Evolutionary conservation across 139 green algal genomes (phyloP), one percentile per base, ranked within the genome.

Genomic region (Haematococcus lacustris): DNA sequence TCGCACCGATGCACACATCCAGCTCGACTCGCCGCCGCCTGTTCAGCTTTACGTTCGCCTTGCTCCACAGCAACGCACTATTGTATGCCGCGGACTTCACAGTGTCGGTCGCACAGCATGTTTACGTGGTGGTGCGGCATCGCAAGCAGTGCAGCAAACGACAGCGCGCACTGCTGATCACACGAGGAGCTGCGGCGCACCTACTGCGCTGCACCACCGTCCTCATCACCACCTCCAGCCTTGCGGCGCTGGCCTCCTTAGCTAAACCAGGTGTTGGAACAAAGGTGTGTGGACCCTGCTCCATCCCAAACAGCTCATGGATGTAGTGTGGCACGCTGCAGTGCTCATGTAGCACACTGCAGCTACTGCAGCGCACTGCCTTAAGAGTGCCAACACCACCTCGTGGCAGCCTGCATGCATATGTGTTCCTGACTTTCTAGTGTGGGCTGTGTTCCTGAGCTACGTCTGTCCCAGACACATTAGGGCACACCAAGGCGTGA

Each of bases 11-110:
- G 13, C 47, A 13, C 47, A 13, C 13, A 57, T 21, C 47, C 47
- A 38, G 61, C 61, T 53, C 38, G 26, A 39, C 25, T 21, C 1
- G 39, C 32, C n/a, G 25, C 3, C 73, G 73, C 38, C 38, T 73
- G 37, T 40, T 59, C 51, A 51, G 37, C 1, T 78, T 68, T 47
- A 4, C 9, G 13, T 74, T 66, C 2, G 73, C 73, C 2, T 74
- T 65, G 41, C 37, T 71, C 40, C 73, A 78, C 59, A 26, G 40
- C n/a, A 59, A 34, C 21, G 73, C 26, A 35, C 68, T 78, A 32
- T 41, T 71, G 17, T 78, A 71, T 38, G 67, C 67, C 3, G 73
- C 73, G 3, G 73, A 78, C 67, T 74, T 57, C 57, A 78, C 73
- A 0, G 73, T 78, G 26, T 38, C 66, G 35, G 35, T 73, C 3